Conservation (phyloP, 495 filamentous ascomycete genomes). For the Friedmanniomyces endolithicus region DNA sequence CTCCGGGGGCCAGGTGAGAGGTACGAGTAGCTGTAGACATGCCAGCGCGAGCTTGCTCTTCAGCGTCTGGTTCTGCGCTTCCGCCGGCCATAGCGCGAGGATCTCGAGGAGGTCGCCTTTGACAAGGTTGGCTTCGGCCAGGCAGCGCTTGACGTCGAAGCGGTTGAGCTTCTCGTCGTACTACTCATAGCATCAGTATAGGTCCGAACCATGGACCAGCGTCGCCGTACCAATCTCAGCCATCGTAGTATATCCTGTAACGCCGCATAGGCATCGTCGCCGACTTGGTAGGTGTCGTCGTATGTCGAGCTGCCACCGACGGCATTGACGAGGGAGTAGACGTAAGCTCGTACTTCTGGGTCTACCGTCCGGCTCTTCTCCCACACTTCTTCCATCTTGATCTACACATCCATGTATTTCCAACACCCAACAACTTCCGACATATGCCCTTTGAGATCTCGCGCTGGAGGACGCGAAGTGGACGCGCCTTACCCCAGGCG, state of each 20-base stretch:
- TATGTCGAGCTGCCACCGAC: slow-evolving; percentile 78
- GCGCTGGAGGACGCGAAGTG: background rate
- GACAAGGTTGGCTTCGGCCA: slow-evolving; percentile 87
- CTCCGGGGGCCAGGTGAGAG: slow-evolving; percentile 89
- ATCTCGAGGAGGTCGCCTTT: slow-evolving; percentile 83
- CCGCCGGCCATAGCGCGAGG: slow-evolving; percentile 61
- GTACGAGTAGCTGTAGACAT: slow-evolving; percentile 84
- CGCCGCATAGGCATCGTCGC: slow-evolving; percentile 85
- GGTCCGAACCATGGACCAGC: too few species aligned
- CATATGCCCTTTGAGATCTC: background rate
- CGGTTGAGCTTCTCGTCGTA: slow-evolving; percentile 91
- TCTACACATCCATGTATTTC: background rate
- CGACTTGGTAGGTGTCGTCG: slow-evolving; percentile 72
- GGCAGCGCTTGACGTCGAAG: slow-evolving; percentile 85
- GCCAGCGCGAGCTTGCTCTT: slow-evolving; percentile 72
- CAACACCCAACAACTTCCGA: too few species aligned
- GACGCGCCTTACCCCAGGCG: background rate
- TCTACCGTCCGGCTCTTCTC: slow-evolving; percentile 34
- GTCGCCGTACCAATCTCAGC: slow-evolving; percentile 56
- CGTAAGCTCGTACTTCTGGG: slow-evolving; percentile 77
- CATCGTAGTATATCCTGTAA: slow-evolving; percentile 87
- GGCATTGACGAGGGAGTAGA: slow-evolving; percentile 82
- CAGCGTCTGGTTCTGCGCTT: slow-evolving; percentile 52
- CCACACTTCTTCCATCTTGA: slow-evolving; percentile 9
- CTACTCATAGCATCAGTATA: background rate